Conservation (phyloP, 148 eudicot species). For the Persicaria tinctoria region DNA sequence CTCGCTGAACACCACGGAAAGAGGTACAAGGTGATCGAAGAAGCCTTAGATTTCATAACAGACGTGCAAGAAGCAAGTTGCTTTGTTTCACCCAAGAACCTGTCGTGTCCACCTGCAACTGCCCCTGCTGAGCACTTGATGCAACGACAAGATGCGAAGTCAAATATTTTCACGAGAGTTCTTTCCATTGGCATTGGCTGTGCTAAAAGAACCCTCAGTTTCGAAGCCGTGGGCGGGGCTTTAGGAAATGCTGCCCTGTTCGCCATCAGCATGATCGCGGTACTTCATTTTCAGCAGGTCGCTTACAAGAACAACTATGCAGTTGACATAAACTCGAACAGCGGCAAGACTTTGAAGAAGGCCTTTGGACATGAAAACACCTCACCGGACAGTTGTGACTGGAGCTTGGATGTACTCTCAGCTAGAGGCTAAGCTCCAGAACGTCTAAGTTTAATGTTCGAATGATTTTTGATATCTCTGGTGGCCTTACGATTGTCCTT, state of each 20-base stretch:
- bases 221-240: slow-evolving; percentile 60
- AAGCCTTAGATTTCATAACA: slow-evolving; percentile 81
- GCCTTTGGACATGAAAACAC: slow-evolving; percentile 23
- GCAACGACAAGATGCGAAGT: slow-evolving; percentile 21
- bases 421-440: slow-evolving; percentile 60
- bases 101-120: slow-evolving; percentile 29
- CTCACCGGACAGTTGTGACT: slow-evolving; percentile 18
- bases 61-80: slow-evolving; percentile 48
- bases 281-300: slow-evolving; percentile 62
- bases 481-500: background rate
- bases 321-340: slow-evolving; percentile 25
- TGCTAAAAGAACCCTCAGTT: slow-evolving; percentile 48
- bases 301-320: slow-evolving; percentile 27
- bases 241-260: slow-evolving; percentile 81
- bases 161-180: slow-evolving; percentile 39
- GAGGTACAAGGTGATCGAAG: slow-evolving; percentile 75
- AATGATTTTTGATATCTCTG: background rate
- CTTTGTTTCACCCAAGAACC: slow-evolving; percentile 41
- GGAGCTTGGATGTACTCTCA: slow-evolving; percentile 55
- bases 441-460: background rate
- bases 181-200: slow-evolving; percentile 36
- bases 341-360: slow-evolving; percentile 29
- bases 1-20: slow-evolving; percentile 93
- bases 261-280: slow-evolving; percentile 78
- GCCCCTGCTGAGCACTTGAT: slow-evolving; percentile 28